Conservation (phyloP, 2,329 filamentous ascomycete species). For the Rhynchosporium agropyri region DNA sequence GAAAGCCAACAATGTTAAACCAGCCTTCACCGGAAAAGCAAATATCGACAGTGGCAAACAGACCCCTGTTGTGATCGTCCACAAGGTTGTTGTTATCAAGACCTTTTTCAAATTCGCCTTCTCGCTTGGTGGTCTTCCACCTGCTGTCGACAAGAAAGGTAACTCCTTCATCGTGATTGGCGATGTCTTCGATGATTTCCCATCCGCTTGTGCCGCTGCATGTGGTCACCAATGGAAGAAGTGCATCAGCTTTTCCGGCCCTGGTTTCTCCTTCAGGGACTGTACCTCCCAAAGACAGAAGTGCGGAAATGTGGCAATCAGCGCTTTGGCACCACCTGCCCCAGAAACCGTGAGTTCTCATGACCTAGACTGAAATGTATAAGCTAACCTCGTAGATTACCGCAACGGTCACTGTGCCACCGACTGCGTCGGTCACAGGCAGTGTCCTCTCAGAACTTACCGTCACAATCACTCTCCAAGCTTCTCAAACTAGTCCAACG, state of each 20-base stretch:
- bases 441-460: conserved; percentile 21
- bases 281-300: conserved; percentile 29
- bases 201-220: conserved; percentile 30
- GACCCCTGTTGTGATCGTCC: conserved; percentile 18
- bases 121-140: conserved; percentile 32
- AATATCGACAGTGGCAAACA: conserved; percentile 1
- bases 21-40: conserved; percentile 6
- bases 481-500: conserved; percentile 10
- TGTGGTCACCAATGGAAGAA: conserved; percentile 33
- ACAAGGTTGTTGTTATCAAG: conserved; percentile 33
- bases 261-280: conserved; percentile 30
- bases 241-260: conserved; percentile 31
- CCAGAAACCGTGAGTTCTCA: conserved; percentile 23
- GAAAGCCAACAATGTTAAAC: conserved; percentile 18
- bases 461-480: conserved; percentile 18
- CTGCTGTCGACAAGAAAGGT: conserved; percentile 31
- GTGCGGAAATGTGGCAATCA: conserved; percentile 29
- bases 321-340: conserved; percentile 22
- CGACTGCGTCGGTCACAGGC: conserved; percentile 20
- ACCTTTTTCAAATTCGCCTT: conserved; percentile 36
- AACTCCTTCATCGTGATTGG: conserved; percentile 30
- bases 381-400: neutral
- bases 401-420: conserved; percentile 22
- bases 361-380: neutral
- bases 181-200: conserved; percentile 33